Percentiles rank a stretch among this genome's conserved stretches.
phyloP scores from a whole-genome alignment of 768 basidiomycete genomes.

The Amanita inopinata region DNA sequence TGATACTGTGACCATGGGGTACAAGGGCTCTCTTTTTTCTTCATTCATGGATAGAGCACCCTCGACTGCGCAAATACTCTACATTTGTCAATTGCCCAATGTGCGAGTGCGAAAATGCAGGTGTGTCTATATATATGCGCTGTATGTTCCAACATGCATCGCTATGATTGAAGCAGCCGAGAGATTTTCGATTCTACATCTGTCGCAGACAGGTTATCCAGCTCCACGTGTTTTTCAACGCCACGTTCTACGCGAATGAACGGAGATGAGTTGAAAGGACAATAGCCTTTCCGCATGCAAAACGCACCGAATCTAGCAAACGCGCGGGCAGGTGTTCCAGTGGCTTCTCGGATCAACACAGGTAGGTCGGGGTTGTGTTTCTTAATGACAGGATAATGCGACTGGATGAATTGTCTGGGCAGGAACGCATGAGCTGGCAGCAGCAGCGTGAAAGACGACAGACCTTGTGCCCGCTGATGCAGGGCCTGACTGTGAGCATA shows the following conservation, averaged over 20 bases:
- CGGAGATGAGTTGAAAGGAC: slow-evolving; percentile 8
- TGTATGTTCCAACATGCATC: not conserved
- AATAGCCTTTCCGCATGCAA: slow-evolving; percentile 9
- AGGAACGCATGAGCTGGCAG: slow-evolving; percentile 6
- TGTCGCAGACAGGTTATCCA: slow-evolving; percentile 63
- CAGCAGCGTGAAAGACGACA: slow-evolving; percentile 14
- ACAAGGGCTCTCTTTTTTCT: too few relatives aligned
- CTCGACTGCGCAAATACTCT: slow-evolving; percentile 1
- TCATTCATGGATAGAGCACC: too few relatives aligned
- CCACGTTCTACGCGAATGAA: slow-evolving; percentile 50
- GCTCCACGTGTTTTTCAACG: slow-evolving; percentile 69
- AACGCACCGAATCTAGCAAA: slow-evolving; percentile 81
- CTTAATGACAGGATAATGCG: slow-evolving; percentile 68
- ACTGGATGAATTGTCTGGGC: slow-evolving; percentile 66
- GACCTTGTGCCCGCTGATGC: slow-evolving; percentile 78
- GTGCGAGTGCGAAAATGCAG: too few relatives aligned
- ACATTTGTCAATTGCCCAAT: not conserved
- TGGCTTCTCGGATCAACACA: slow-evolving; percentile 71
- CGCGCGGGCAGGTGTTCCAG: slow-evolving; percentile 68
- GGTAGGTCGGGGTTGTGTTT: slow-evolving; percentile 83
- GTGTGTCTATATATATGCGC: slow-evolving; percentile 6
- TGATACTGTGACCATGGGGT: too few relatives aligned
- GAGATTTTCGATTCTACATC: slow-evolving; percentile 68
- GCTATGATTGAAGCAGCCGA: slow-evolving; percentile 44
- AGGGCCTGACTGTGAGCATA: slow-evolving; percentile 68